phyloP scores from a whole-genome alignment of 306 rosid genomes.

The Vigna radiata region DNA sequence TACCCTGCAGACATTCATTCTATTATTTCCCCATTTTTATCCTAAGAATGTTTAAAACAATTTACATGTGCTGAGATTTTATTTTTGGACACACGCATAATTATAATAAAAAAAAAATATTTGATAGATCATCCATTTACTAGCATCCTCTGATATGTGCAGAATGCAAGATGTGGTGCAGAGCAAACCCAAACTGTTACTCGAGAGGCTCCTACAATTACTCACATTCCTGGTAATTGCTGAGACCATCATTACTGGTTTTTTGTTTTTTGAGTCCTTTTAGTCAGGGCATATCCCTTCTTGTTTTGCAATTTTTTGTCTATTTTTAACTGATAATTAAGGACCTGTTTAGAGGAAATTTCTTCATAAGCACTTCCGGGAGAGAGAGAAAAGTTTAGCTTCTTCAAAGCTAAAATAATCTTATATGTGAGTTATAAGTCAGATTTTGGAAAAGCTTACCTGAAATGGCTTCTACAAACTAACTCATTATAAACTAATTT shows the following conservation, averaged over 20 bases:
- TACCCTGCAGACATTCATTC: not conserved
- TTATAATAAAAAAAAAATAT: not conserved
- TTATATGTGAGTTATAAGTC: no score
- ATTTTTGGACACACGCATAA: conserved; percentile 13
- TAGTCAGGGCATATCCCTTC: not conserved
- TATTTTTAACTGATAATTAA: conserved; percentile 25
- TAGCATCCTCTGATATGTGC: conserved; percentile 35
- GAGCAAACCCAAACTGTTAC: conserved; percentile 94
- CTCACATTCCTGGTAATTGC: conserved; percentile 85
- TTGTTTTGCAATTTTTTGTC: conserved; percentile 10
- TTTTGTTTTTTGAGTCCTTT: conserved; percentile 28
- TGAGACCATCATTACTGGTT: not conserved
- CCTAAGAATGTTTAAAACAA: not conserved
- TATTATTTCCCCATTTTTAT: conserved; percentile 30
- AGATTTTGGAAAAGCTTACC: no score
- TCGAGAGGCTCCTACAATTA: conserved; percentile 92
- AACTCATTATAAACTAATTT: no score
- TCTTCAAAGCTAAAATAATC: no score
- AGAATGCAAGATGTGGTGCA: conserved; percentile 85
- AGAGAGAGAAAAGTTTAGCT: no score
- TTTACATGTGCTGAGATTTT: not conserved
- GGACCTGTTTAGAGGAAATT: not conserved
- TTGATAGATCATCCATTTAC: conserved; percentile 1
- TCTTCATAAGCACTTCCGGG: no score
- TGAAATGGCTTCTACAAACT: no score